Base-by-base conservation (phyloP, 2,329 filamentous ascomycete genomes). In the Chlorencoelia australis region DNA sequence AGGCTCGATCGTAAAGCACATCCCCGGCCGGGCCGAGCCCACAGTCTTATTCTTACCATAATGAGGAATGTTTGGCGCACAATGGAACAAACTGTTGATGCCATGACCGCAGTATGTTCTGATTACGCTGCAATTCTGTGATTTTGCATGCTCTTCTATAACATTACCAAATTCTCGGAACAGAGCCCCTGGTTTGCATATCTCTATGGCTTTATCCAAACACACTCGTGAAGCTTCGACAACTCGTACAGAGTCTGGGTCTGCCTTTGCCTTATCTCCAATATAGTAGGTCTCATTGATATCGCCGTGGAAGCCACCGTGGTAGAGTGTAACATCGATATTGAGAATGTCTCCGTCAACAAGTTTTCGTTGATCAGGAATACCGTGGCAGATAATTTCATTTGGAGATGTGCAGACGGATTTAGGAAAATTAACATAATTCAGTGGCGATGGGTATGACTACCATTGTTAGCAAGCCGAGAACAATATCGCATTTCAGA, bases 211-310 rank as follows among this genome's bases (percentile, higher is more conserved):
- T 60, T 86, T 76, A n/a, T 94, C 80, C 26, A 98, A 66, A 55
- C 83, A 94, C 60, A 94, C 83, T 50, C 91, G 75, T 13, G 91
- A 78, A 5, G 88, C 78, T 63, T 98, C 91, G 1, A 94, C 85
- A 0, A 98, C 85, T 20, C 88, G 78, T 19, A 96, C 86, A 3
- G 82, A 75, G 49, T 96, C 88, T 1, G 86, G 76, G 53, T 96
- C 80, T 7, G 82, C 77, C 53, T 75, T 74, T 27, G 91, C 84
- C 55, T 82, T 86, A 50, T 93, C 82, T 39, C 91, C 91, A 31
- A 98, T 83, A 59, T 98, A 98, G 65, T 96, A 98, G 9, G 91
- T 98, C 66, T 98, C 91, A 65, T 98, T 98, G 37, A 98, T 68
- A 59, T 98, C 91, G 37, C 86, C 87, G 58, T 98, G 91, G 65